Evolutionary conservation across 2,329 filamentous ascomycete species (phyloP), one percentile per base, ranked within the genome.

Genomic region (Anisogramma anomala): DNA sequence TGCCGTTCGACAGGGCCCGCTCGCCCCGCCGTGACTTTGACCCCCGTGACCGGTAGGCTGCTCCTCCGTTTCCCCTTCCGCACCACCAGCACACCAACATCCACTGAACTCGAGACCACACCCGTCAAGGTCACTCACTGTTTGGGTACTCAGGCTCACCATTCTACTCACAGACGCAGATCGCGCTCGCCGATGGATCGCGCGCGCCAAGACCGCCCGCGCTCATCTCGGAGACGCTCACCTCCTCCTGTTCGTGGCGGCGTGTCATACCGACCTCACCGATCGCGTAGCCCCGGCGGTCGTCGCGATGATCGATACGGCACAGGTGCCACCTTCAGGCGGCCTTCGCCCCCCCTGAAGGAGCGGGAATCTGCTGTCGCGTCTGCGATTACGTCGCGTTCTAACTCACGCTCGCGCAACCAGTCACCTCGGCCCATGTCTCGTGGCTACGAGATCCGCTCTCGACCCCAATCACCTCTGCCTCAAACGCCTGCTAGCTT

Each of bases 161-260:
- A 17, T 14, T 30, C n/a, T 39, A 19, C 46, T 25, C 43, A 48
- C 48, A 72, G 69, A 55, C 65, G 70, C 47, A 63, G 72, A 50
- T 77, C 73, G 18, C 65, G 73, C 35, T 76, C 72, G 25, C 72
- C 72, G 1, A 66, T 64, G 43, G 62, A 63, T 28, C 61, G 68
- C 53, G 69, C 72, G 45, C 65, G 58, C 6, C 61, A 68, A 52
- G 69, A 73, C 45, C 65, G 58, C 8, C 54, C 58, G 25, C 52
- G 62, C n/a, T 59, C 61, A 11, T 55, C 59, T 6, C 48, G 55
- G 18, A 49, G 65, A 42, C 58, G 65, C 35, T 62, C 62, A 3
- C 58, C 66, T 1, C 60, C 62, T 27, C 56, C 58, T 14, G 53
- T 60, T 8, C 61, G 66, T 28, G 65, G 59, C n/a, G 59, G 50